Evolutionary conservation across 2,329 filamentous ascomycete genomes (phyloP).

Genomic region (Monosporascus sp.): DNA sequence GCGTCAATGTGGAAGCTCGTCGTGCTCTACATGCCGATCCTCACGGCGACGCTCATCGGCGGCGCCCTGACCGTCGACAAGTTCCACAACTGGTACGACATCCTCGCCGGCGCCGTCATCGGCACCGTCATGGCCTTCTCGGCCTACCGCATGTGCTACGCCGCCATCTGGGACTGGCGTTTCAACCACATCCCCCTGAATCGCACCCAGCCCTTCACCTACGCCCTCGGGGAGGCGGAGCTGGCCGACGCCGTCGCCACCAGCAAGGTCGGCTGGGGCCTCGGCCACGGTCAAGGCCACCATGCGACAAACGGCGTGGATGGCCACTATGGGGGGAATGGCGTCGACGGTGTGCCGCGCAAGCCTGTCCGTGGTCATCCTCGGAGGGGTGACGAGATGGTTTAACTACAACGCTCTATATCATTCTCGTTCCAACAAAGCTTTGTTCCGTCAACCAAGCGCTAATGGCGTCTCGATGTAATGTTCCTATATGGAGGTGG

Average conservation of each 20-base stretch:
- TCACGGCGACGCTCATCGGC: slow-evolving; percentile 63
- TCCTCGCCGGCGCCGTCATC: slow-evolving; percentile 61
- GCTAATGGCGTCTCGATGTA: no score
- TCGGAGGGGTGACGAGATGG: slow-evolving; percentile 20
- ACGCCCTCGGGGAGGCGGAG: slow-evolving; percentile 36
- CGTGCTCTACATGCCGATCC: slow-evolving; percentile 58
- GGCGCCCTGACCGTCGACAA: slow-evolving; percentile 68
- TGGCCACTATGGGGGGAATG: slow-evolving; percentile 2
- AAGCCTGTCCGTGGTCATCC: slow-evolving; percentile 16
- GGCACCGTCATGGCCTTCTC: slow-evolving; percentile 62
- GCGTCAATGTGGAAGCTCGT: slow-evolving; percentile 70
- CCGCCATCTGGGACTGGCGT: slow-evolving; percentile 62
- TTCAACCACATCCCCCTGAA: slow-evolving; percentile 61
- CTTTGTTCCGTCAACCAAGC: no score
- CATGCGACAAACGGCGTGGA: slow-evolving; percentile 4
- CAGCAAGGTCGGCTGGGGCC: slow-evolving; percentile 56
- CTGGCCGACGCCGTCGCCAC: slow-evolving; percentile 54
- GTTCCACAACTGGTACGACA: slow-evolving; percentile 72
- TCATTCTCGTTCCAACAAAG: no score
- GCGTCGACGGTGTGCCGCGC: slow-evolving; percentile 7
- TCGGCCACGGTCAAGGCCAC: slow-evolving; percentile 29
- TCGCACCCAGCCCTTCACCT: slow-evolving; percentile 50
- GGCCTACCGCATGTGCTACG: slow-evolving; percentile 63
- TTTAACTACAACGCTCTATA: slow-evolving; percentile 6
- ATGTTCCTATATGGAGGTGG: no score